Conservation (phyloP, 129 eudicot genomes). For the Centella asiatica region DNA sequence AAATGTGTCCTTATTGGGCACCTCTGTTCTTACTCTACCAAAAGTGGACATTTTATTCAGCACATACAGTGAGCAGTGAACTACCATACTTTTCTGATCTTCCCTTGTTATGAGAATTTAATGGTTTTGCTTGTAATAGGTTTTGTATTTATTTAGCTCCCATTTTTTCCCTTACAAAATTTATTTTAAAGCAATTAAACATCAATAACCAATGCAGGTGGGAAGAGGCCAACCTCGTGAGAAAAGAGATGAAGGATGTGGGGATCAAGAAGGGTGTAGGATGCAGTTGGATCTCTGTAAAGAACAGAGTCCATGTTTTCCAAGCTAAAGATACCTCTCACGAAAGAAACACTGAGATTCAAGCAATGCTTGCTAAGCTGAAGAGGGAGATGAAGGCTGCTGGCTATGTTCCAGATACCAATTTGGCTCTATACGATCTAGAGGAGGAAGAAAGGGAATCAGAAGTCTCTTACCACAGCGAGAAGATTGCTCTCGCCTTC, state of each 20-base stretch:
- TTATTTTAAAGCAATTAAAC: background rate
- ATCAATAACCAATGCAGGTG: constrained; percentile 31
- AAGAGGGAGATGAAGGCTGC: constrained; percentile 51
- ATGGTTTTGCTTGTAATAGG: background rate
- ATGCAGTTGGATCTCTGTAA: constrained; percentile 65
- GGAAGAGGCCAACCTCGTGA: constrained; percentile 73
- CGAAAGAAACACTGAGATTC: constrained; percentile 53
- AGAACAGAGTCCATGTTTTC: constrained; percentile 51
- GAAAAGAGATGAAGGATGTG: constrained; percentile 72
- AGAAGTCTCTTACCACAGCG: constrained; percentile 76
- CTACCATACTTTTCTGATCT: background rate
- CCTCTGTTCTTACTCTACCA: no score
- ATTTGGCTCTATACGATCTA: constrained; percentile 53
- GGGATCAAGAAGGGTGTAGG: constrained; percentile 76
- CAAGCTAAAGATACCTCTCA: constrained; percentile 75
- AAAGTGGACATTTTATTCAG: background rate
- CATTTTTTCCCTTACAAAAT: no score
- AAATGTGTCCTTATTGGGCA: no score
- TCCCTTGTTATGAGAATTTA: background rate
- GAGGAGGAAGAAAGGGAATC: constrained; percentile 89
- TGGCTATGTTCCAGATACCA: constrained; percentile 57
- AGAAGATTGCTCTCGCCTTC: constrained; percentile 76
- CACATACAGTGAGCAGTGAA: background rate
- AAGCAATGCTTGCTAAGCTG: constrained; percentile 40
- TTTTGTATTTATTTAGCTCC: background rate